These are phyloP conservation scores for Yamadazyma kanchanaburiensis DNA, from an alignment of 1,139 yeast species.

Conservation along the genomic window DNA sequence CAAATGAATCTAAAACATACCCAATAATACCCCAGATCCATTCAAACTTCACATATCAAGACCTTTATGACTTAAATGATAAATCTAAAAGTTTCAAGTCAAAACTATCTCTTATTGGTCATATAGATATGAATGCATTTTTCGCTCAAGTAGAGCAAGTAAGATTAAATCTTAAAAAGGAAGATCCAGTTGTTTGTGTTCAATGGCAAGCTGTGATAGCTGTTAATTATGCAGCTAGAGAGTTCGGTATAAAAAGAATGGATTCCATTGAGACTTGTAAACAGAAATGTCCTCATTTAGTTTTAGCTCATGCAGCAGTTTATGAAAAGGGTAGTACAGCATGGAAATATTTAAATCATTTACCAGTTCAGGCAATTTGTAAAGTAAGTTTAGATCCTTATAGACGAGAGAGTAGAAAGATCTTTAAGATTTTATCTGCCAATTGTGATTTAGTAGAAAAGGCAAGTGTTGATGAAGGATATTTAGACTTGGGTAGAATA, in stretches of 20 bases:
- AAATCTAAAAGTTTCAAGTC: conserved; percentile 48
- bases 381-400: conserved; percentile 92
- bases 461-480: conserved; percentile 95
- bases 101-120: conserved; percentile 79
- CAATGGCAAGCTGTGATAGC: conserved; percentile 93
- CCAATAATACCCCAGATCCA: conserved; percentile 1
- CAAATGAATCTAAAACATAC: too few relatives aligned
- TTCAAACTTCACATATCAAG: conserved; percentile 39
- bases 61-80: conserved; percentile 48
- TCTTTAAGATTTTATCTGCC: conserved; percentile 55
- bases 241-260: conserved; percentile 77
- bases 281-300: conserved; percentile 68
- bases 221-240: conserved; percentile 84
- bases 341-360: conserved; percentile 62
- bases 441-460: conserved; percentile 74
- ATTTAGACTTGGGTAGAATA: conserved; percentile 68
- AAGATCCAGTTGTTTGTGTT: conserved; percentile 88
- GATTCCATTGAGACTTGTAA: conserved; percentile 67
- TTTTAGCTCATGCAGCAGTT: conserved; percentile 91
- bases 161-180: conserved; percentile 57
- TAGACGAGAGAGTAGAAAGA: conserved; percentile 79
- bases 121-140: conserved; percentile 90
- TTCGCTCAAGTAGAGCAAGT: conserved; percentile 93
- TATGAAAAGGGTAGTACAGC: conserved; percentile 80
- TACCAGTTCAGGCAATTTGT: conserved; percentile 50